Percentiles rank a stretch among this genome's conserved stretches.
Conservation (phyloP, 176 grass and related monocot species). For the Aegilops bicornis region DNA sequence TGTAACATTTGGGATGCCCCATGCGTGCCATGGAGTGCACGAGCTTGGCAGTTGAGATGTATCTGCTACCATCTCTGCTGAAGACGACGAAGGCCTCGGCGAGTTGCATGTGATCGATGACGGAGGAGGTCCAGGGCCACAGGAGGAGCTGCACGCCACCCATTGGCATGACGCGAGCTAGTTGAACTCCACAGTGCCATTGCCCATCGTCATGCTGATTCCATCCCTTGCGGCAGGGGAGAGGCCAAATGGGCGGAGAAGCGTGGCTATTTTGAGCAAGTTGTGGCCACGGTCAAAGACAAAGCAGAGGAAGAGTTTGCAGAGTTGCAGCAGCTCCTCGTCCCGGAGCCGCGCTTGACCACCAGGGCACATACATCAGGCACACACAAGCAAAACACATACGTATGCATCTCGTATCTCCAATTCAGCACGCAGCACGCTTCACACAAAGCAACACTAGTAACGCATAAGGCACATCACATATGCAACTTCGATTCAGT, state of each 20-base stretch:
- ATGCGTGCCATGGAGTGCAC: constrained; percentile 45
- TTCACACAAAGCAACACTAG: no score
- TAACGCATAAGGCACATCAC: no score
- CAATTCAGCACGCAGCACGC: no score
- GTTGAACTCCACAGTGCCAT: constrained; percentile 52
- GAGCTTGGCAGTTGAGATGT: constrained; percentile 59
- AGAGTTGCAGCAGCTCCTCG: no score
- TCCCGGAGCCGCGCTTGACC: no score
- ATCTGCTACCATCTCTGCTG: constrained; percentile 43
- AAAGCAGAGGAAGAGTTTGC: no score
- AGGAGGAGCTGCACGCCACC: constrained; percentile 29
- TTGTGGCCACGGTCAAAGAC: not conserved
- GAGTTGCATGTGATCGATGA: not conserved
- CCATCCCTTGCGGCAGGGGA: no score
- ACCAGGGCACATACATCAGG: no score
- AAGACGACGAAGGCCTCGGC: constrained; percentile 45
- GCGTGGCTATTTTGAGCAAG: constrained; percentile 38
- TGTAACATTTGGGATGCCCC: constrained; percentile 51
- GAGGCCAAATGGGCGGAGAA: constrained; percentile 42
- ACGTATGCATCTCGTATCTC: no score
- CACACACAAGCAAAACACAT: no score
- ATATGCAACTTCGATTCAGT: no score
- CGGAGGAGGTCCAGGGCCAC: constrained; percentile 29
- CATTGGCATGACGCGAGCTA: constrained; percentile 38
- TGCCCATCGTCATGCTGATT: constrained; percentile 34